Evolutionary conservation across 73 alveolate species (phyloP), one percentile per base, ranked within the genome.

Genomic region (Blepharisma japonicum): DNA sequence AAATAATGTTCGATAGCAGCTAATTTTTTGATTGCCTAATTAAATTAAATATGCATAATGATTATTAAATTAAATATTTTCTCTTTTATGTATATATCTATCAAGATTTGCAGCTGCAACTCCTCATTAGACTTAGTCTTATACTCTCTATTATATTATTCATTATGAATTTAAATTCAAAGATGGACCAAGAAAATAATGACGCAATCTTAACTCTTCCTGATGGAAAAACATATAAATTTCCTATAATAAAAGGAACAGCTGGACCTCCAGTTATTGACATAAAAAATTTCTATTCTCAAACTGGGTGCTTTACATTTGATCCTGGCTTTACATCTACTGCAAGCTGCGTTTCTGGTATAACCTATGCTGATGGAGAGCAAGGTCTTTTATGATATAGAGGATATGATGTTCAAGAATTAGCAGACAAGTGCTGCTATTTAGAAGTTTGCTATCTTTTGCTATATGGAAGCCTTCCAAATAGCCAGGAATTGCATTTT

Each of bases 281-380:
- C 71, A 87, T 94, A 18, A 80, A 94, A 48, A 77, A 79, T 45
- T 56, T 94, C 46, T 83, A 81, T 76, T 68, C 87, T 47, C 56
- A 88, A 74, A 70, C 97, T 32, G 97, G 96, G 6, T 61, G 81
- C 70, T 90, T 90, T 77, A 91, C 97, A 6, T 86, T 50, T 48
- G 97, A 91, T 71, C 97, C 97, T n/a, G 97, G 97, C 25, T 91
- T 89, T 85, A 87, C 94, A 32, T 81, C 96, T 21, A 93, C 98
- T 4, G 3, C 79, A 20, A 85, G 92, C 53, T 93, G 97, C 71
- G 80, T 85, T 45, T 88, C 96, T 2, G 83, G 89, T 5, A 91
- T 93, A 55, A 93, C 98, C 4, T 93, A 81, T 71, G 91, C 91
- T 27, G 98, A 93, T 77, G 98, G 98, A 23, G 96, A 86, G 27